phyloP scores from a whole-genome alignment of 192 early-diverging fungal species.

The Rhizophagus prolifer region DNA sequence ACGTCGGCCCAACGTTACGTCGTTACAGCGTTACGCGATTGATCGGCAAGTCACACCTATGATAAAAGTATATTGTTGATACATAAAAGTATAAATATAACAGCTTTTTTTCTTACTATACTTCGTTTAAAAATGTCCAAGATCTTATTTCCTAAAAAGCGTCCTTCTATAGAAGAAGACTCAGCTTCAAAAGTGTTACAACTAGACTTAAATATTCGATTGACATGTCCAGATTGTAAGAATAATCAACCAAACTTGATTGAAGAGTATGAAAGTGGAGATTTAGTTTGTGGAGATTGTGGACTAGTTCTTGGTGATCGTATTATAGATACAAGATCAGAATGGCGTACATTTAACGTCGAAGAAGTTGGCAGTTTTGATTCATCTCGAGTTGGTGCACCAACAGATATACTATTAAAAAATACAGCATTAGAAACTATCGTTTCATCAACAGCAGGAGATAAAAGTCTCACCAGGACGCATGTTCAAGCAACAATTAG shows the following conservation, averaged over 20 bases:
- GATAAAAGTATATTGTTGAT: no score
- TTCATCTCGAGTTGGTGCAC: conserved; percentile 83
- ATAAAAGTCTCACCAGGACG: conserved; percentile 59
- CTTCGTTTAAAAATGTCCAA: no score
- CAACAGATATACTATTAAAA: conserved; percentile 71
- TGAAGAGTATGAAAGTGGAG: conserved; percentile 85
- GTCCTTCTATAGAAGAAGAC: no score
- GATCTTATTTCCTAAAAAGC: no score
- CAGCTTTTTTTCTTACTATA: no score
- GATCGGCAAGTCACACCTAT: no score
- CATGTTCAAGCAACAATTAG: conserved; percentile 65
- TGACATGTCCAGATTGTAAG: conserved; percentile 75
- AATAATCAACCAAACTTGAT: conserved; percentile 76
- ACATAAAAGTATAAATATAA: no score
- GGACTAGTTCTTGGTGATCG: conserved; percentile 81
- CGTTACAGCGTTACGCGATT: no score
- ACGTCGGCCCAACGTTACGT: no score
- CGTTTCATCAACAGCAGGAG: conserved; percentile 53
- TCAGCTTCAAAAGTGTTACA: no score
- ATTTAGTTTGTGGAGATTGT: conserved; percentile 91
- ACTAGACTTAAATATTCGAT: not conserved
- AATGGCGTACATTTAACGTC: conserved; percentile 94
- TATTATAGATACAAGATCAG: conserved; percentile 88
- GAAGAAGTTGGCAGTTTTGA: conserved; percentile 80
- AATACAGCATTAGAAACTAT: conserved; percentile 77